These are phyloP conservation scores for Sphaerulina vaccinii DNA, from an alignment of 2,329 filamentous ascomycete genomes.

Conservation along the genomic window DNA sequence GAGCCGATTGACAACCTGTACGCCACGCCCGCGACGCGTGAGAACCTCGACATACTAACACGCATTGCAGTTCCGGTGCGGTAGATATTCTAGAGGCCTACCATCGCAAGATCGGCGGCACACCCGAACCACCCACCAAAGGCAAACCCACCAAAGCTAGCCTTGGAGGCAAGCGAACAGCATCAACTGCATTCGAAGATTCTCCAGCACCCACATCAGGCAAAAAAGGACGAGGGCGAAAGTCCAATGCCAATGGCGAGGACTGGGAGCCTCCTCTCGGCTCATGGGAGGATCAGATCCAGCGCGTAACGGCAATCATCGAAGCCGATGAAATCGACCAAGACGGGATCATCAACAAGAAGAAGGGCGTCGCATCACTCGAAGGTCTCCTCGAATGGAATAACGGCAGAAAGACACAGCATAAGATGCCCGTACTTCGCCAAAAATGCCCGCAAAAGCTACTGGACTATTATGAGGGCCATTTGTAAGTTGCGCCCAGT, in stretches of 20 bases:
- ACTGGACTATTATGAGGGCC: constrained; percentile 41
- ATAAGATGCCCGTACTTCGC: constrained; percentile 67
- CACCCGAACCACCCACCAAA: constrained; percentile 43
- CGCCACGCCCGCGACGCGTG: constrained; percentile 24
- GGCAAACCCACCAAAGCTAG: constrained; percentile 30
- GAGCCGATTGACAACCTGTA: constrained; percentile 74
- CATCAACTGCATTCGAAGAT: constrained; percentile 21
- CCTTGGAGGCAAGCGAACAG: constrained; percentile 26
- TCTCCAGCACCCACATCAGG: constrained; percentile 29
- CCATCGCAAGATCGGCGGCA: constrained; percentile 62
- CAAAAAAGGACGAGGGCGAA: constrained; percentile 30
- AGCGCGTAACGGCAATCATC: constrained; percentile 69
- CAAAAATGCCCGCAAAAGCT: constrained; percentile 72
- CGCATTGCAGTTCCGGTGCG: constrained; percentile 36
- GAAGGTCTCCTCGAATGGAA: constrained; percentile 73
- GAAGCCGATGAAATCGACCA: constrained; percentile 47
- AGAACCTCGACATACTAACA: constrained; percentile 1
- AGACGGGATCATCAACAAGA: constrained; percentile 24
- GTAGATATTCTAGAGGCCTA: constrained; percentile 63
- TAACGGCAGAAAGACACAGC: constrained; percentile 70
- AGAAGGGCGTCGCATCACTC: constrained; percentile 50
- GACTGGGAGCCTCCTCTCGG: constrained; percentile 68
- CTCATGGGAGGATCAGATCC: constrained; percentile 73
- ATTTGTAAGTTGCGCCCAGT: constrained; percentile 37
- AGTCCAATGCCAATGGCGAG: constrained; percentile 34